phyloP scores from a whole-genome alignment of 805 yeast genomes.

The Candida saitoana region DNA sequence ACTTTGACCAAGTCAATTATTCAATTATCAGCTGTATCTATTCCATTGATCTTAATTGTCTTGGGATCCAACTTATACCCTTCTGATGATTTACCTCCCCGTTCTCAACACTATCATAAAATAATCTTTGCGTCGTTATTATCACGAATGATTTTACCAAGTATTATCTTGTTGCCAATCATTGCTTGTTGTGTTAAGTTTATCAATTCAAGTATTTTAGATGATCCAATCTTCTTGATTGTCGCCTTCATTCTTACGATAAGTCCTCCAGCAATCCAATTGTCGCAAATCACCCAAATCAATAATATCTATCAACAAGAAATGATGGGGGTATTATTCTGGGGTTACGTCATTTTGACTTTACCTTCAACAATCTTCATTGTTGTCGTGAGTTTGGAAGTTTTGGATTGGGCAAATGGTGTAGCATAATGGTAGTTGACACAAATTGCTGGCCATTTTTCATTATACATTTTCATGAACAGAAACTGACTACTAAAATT shows the following conservation, averaged over 20 bases:
- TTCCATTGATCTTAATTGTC: conserved; percentile 71
- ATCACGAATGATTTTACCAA: conserved; percentile 76
- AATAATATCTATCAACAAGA: conserved; percentile 74
- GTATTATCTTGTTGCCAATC: conserved; percentile 61
- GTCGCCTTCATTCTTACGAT: conserved; percentile 73
- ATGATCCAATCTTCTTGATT: conserved; percentile 76
- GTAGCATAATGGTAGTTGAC: no score
- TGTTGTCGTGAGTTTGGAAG: conserved; percentile 64
- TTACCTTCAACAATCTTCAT: conserved; percentile 71
- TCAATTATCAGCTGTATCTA: conserved; percentile 70
- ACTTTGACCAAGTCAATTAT: conserved; percentile 61
- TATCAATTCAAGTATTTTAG: conserved; percentile 62
- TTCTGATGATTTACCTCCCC: conserved; percentile 61
- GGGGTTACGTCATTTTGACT: conserved; percentile 76
- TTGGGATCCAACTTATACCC: conserved; percentile 78
- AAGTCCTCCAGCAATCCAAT: conserved; percentile 81
- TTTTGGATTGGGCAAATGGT: conserved; percentile 46
- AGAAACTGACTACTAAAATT: no score
- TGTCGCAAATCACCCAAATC: conserved; percentile 75
- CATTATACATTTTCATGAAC: no score
- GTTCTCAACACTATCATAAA: conserved; percentile 57
- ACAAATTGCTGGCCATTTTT: no score
- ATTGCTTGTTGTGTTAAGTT: conserved; percentile 62
- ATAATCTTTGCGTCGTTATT: conserved; percentile 65
- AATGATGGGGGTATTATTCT: conserved; percentile 77